These are phyloP conservation scores for Phytophthora aleatoria DNA, from an alignment of 352 stramenopile genomes.

Conservation along the genomic window DNA sequence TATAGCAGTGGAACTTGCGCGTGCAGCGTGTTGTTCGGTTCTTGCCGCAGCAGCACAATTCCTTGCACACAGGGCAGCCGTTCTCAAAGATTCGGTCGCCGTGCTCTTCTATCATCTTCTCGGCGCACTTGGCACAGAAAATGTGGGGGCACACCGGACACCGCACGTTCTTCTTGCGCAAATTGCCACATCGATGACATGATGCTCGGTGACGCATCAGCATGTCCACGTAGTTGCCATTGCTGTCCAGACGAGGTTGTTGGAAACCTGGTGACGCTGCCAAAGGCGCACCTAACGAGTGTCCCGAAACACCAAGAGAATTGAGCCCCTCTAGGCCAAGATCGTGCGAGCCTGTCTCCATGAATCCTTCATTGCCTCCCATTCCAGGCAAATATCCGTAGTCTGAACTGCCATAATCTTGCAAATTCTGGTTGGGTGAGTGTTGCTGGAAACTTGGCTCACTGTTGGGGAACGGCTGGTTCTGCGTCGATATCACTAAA, in stretches of 20 bases:
- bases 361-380: conserved; percentile 16
- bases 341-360: conserved; percentile 3
- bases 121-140: conserved; percentile 88
- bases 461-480: conserved; percentile 25
- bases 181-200: conserved; percentile 87
- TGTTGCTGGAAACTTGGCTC: conserved; percentile 26
- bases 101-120: conserved; percentile 91
- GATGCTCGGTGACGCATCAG: conserved; percentile 79
- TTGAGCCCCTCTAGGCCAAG: conserved; percentile 18
- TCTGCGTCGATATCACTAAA: conserved; percentile 34
- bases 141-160: conserved; percentile 88
- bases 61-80: conserved; percentile 88
- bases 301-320: conserved; percentile 8
- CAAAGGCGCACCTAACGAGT: conserved; percentile 8
- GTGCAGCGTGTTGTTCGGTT: conserved; percentile 73
- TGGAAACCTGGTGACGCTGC: conserved; percentile 5
- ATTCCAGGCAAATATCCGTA: conserved; percentile 22
- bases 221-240: conserved; percentile 38
- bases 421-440: conserved; percentile 20
- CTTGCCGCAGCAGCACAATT: conserved; percentile 88
- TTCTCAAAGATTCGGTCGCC: conserved; percentile 74
- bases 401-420: conserved; percentile 11
- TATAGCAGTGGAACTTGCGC: conserved; percentile 91
- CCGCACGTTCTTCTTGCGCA: conserved; percentile 88
- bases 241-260: conserved; percentile 23